Percentiles rank a stretch among this genome's conserved stretches.
Conservation (phyloP, 345 rosid species). For the Abelmoschus esculentus region DNA sequence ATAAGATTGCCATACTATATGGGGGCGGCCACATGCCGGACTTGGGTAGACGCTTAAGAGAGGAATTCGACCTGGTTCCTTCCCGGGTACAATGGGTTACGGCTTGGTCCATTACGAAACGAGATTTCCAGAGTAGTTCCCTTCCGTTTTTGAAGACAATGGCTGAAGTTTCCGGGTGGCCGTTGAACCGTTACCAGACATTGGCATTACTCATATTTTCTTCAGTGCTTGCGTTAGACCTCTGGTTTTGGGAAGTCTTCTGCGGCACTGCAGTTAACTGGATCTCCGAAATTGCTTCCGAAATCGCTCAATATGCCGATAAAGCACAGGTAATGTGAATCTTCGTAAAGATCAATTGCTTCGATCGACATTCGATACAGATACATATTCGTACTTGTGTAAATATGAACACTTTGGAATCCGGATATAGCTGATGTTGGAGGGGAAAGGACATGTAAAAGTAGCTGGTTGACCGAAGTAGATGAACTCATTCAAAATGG, state of each 20-base stretch:
- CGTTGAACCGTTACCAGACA: slow-evolving; percentile 80
- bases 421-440: neutral
- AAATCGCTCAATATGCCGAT: slow-evolving; percentile 33
- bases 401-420: neutral
- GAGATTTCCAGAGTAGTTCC: slow-evolving; percentile 36
- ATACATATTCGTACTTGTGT: neutral
- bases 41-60: slow-evolving; percentile 65
- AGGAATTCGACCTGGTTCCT: slow-evolving; percentile 70
- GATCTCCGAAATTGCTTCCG: slow-evolving; percentile 42
- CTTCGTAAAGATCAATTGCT: neutral
- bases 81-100: slow-evolving; percentile 62
- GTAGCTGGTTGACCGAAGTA: neutral
- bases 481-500: slow-evolving; percentile 1
- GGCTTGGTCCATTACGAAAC: slow-evolving; percentile 80
- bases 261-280: slow-evolving; percentile 48
- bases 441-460: neutral
- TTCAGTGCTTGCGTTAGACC: slow-evolving; percentile 68
- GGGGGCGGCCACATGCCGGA: slow-evolving; percentile 99
- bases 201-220: slow-evolving; percentile 71
- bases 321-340: slow-evolving; percentile 30
- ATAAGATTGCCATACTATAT: slow-evolving; percentile 64
- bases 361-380: neutral
- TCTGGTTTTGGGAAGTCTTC: slow-evolving; percentile 85
- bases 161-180: slow-evolving; percentile 80
- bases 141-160: slow-evolving; percentile 55